These are phyloP conservation scores for Colletotrichum limetticola DNA, from an alignment of 2,329 filamentous ascomycete species.

Conservation along the genomic window DNA sequence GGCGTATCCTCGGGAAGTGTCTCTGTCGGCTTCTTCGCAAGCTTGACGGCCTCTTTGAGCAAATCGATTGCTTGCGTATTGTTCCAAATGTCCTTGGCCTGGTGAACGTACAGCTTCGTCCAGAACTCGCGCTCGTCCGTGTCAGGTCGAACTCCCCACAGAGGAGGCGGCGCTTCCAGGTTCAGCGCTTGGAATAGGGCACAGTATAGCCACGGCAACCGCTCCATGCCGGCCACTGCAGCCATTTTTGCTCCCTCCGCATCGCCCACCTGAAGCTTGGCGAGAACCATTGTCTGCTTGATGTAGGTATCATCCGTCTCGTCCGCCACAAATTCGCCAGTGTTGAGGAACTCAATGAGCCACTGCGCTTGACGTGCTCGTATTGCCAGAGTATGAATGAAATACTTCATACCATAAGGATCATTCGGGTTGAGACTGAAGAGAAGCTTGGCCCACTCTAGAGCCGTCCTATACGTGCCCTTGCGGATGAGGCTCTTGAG, in stretches of 20 bases:
- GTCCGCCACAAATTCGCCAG: constrained; percentile 52
- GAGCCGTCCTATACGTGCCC: constrained; percentile 91
- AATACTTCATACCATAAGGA: constrained; percentile 83
- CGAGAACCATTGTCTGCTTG: constrained; percentile 80
- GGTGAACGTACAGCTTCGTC: constrained; percentile 78
- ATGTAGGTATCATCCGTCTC: constrained; percentile 71
- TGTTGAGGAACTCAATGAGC: constrained; percentile 75
- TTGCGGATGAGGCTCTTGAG: constrained; percentile 87
- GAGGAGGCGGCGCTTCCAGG: constrained; percentile 78
- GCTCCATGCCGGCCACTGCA: constrained; percentile 75
- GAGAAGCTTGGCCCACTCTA: constrained; percentile 92
- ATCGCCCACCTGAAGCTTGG: constrained; percentile 75
- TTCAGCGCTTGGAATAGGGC: constrained; percentile 83
- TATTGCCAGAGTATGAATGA: constrained; percentile 87
- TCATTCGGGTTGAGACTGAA: constrained; percentile 80
- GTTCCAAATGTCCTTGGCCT: constrained; percentile 88
- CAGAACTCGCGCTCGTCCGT: constrained; percentile 73
- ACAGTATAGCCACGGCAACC: constrained; percentile 86
- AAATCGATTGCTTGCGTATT: constrained; percentile 76
- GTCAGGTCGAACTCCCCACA: constrained; percentile 83
- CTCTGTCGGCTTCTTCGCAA: constrained; percentile 54
- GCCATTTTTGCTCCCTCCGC: constrained; percentile 71
- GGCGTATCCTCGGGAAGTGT: constrained; percentile 53
- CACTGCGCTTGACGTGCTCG: constrained; percentile 81
- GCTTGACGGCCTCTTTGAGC: constrained; percentile 75